Evolutionary conservation across 352 stramenopile species (phyloP).

Genomic region (Globisporangium polare): DNA sequence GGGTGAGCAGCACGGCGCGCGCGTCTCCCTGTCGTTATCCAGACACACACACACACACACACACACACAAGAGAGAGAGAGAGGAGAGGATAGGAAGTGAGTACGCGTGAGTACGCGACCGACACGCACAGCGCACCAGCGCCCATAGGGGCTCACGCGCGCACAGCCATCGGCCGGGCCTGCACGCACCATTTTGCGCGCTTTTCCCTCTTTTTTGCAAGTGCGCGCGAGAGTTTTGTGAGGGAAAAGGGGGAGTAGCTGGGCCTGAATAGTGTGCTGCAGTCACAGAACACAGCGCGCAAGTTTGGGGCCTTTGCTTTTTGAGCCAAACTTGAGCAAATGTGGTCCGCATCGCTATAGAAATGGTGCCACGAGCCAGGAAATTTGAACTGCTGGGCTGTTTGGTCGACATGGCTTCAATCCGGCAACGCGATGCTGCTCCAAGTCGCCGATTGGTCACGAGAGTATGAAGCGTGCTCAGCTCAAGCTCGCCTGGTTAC

Average conservation of each 20-base stretch:
- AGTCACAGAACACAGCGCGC: background rate
- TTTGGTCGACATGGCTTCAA: too few relatives aligned
- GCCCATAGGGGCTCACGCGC: too few relatives aligned
- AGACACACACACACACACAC: background rate
- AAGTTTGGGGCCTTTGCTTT: background rate
- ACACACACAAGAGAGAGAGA: background rate
- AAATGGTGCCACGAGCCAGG: too few relatives aligned
- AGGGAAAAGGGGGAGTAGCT: conserved; percentile 5
- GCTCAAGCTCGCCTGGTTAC: too few relatives aligned
- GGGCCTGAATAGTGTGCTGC: background rate
- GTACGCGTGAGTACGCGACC: background rate
- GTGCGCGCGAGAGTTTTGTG: background rate
- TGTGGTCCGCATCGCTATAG: background rate
- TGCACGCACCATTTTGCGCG: conserved; percentile 1
- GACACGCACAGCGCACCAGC: too few relatives aligned
- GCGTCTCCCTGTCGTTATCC: conserved; percentile 41
- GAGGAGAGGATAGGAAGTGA: too few relatives aligned
- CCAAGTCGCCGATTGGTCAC: too few relatives aligned
- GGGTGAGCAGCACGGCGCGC: conserved; percentile 52
- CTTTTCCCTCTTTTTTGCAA: conserved; percentile 1
- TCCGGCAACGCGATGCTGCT: too few relatives aligned
- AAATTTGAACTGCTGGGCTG: too few relatives aligned
- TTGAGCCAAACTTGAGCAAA: background rate
- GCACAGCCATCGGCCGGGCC: background rate
- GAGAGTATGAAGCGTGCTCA: too few relatives aligned